These are phyloP conservation scores for Stephania yunnanensis DNA, from an alignment of 164 flowering plant species.

Conservation along the genomic window DNA sequence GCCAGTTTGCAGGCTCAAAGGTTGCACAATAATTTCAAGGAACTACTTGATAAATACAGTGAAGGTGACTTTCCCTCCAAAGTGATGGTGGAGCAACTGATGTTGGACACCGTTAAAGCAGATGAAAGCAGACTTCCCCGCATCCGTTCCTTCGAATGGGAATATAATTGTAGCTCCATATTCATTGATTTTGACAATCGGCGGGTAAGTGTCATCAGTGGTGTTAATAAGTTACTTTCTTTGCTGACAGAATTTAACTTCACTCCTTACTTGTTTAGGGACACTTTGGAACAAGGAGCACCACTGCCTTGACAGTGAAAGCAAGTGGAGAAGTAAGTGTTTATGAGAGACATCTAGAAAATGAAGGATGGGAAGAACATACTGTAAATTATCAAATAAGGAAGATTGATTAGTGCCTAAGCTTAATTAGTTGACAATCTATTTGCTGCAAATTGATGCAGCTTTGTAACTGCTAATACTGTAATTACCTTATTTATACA, in stretches of 20 bases:
- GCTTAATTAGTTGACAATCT: neutral
- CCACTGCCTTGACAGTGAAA: slow-evolving; percentile 39
- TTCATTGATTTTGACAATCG: slow-evolving; percentile 43
- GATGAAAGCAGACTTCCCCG: slow-evolving; percentile 37
- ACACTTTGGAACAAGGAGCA: slow-evolving; percentile 64
- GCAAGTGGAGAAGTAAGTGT: slow-evolving; percentile 43
- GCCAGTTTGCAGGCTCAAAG: slow-evolving; percentile 33
- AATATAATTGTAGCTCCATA: slow-evolving; percentile 38
- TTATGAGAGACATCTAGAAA: slow-evolving; percentile 60
- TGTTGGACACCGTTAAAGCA: slow-evolving; percentile 45
- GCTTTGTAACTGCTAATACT: neutral
- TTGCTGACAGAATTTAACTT: neutral
- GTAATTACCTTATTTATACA: too few relatives aligned
- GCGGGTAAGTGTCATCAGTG: neutral
- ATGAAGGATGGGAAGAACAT: slow-evolving; percentile 49
- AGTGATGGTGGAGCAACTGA: slow-evolving; percentile 38
- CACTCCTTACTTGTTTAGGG: slow-evolving; percentile 33
- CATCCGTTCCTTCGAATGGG: slow-evolving; percentile 45
- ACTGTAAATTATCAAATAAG: slow-evolving; percentile 29
- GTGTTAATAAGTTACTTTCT: neutral
- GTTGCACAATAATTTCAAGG: slow-evolving; percentile 32
- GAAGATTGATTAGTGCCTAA: neutral
- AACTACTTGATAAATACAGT: slow-evolving; percentile 26
- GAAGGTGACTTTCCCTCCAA: slow-evolving; percentile 25
- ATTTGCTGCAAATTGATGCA: neutral